These are phyloP conservation scores for Yamadazyma sp. DNA, from an alignment of 805 yeast species.

Conservation along the genomic window DNA sequence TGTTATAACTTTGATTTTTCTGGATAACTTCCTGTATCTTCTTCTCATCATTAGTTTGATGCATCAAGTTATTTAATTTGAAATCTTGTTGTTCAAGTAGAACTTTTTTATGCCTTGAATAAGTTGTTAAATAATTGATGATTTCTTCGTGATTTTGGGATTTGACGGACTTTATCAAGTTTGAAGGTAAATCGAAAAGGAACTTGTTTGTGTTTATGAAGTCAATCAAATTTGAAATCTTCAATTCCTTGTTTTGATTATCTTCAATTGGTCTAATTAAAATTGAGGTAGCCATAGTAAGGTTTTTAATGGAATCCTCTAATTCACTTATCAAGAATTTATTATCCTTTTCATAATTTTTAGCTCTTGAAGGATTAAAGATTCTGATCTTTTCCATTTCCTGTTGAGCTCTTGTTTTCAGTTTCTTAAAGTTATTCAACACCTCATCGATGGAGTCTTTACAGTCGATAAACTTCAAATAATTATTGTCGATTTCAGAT, in stretches of 20 bases:
- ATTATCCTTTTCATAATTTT: constrained; percentile 16
- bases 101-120: constrained; percentile 14
- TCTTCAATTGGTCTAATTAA: constrained; percentile 42
- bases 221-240: constrained; percentile 32
- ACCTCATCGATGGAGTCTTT: constrained; percentile 39
- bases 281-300: constrained; percentile 33
- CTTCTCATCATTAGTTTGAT: constrained; percentile 20
- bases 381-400: constrained; percentile 33
- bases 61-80: constrained; percentile 10
- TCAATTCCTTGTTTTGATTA: constrained; percentile 32
- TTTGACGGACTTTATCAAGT: constrained; percentile 24
- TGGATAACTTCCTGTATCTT: constrained; percentile 4
- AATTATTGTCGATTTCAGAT: constrained; percentile 35
- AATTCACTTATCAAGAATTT: constrained; percentile 26
- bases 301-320: constrained; percentile 37
- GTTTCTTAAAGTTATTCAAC: constrained; percentile 29
- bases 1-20: constrained; percentile 18
- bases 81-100: constrained; percentile 10
- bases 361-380: constrained; percentile 32
- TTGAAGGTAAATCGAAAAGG: constrained; percentile 36
- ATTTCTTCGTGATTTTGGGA: constrained; percentile 33
- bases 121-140: constrained; percentile 32
- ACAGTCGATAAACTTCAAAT: constrained; percentile 32
- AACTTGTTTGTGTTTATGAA: constrained; percentile 29
- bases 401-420: constrained; percentile 32